Conservation (phyloP, 768 basidiomycete genomes). For the Symmetrospora coprosmae region DNA sequence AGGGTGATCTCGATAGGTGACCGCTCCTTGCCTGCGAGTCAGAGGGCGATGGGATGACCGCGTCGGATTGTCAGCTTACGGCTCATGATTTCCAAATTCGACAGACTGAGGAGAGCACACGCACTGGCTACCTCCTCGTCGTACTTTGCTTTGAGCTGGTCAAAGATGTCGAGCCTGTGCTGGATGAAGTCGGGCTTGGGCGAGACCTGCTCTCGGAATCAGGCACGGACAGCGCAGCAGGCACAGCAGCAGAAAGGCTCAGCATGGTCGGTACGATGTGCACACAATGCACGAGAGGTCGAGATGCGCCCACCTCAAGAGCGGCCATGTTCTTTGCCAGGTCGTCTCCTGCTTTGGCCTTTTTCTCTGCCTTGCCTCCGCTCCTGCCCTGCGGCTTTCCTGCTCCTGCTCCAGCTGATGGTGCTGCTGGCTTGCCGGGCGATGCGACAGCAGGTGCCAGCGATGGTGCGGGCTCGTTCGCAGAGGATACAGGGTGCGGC, state of each 20-base stretch:
- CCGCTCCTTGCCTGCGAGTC: constrained; percentile 49
- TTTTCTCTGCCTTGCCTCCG: neutral
- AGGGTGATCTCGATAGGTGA: constrained; percentile 70
- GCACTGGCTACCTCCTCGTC: constrained; percentile 64
- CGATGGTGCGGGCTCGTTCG: too few species aligned
- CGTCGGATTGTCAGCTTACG: too few species aligned
- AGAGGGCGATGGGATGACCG: too few species aligned
- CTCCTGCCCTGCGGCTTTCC: neutral
- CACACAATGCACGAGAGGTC: too few species aligned
- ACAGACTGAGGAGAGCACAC: constrained; percentile 29
- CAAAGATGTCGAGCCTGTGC: constrained; percentile 76
- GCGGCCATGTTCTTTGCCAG: constrained; percentile 25
- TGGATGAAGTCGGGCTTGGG: constrained; percentile 77
- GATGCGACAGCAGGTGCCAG: too few species aligned
- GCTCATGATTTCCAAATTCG: too few species aligned
- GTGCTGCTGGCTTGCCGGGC: too few species aligned
- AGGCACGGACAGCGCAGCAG: neutral
- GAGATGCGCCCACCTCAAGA: constrained; percentile 25
- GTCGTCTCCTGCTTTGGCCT: constrained; percentile 15
- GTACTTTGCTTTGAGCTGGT: constrained; percentile 68
- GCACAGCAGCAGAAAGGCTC: too few species aligned
- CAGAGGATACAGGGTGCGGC: too few species aligned
- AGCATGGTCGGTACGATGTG: too few species aligned
- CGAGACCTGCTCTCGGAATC: constrained; percentile 45
- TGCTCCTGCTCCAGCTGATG: neutral